Evolutionary conservation across 352 stramenopile species (phyloP).

Genomic region (Aphanomyces astaci): DNA sequence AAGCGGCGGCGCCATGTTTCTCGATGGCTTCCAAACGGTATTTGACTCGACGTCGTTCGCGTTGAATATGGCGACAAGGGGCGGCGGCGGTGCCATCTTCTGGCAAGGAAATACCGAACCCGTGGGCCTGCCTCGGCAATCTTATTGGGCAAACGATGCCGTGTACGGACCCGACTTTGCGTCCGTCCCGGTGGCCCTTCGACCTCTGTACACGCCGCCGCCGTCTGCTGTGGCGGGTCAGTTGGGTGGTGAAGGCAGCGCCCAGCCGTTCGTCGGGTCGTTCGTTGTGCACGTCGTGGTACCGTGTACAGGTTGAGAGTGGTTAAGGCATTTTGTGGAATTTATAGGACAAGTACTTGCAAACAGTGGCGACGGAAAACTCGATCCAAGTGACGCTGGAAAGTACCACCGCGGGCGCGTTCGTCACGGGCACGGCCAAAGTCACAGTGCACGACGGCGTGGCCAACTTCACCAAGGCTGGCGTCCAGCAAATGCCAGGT

Average conservation of each 20-base stretch:
- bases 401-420: not conserved
- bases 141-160: not conserved
- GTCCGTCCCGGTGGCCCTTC: not conserved
- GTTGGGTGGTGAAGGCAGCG: slow-evolving; percentile 7
- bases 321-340: slow-evolving; percentile 11
- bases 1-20: not conserved
- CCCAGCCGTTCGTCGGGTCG: not conserved
- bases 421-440: not conserved
- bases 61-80: not conserved
- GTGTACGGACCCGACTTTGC: slow-evolving; percentile 8
- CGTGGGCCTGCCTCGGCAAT: not conserved
- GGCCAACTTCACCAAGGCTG: not conserved
- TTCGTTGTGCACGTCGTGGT: slow-evolving; percentile 17
- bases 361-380: slow-evolving; percentile 17
- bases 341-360: slow-evolving; percentile 19
- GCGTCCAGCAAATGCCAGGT: slow-evolving; percentile 8
- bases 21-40: not conserved
- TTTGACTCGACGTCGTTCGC: not conserved
- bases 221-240: not conserved
- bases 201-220: not conserved
- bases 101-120: slow-evolving; percentile 1
- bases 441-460: not conserved
- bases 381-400: not conserved
- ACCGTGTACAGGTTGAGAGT: no score
- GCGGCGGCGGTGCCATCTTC: slow-evolving; percentile 5